Percentiles rank a stretch among this genome's conserved stretches.
These are phyloP conservation scores for Eucalyptus camaldulensis DNA, from an alignment of 345 rosid species.

Conservation along the genomic window DNA sequence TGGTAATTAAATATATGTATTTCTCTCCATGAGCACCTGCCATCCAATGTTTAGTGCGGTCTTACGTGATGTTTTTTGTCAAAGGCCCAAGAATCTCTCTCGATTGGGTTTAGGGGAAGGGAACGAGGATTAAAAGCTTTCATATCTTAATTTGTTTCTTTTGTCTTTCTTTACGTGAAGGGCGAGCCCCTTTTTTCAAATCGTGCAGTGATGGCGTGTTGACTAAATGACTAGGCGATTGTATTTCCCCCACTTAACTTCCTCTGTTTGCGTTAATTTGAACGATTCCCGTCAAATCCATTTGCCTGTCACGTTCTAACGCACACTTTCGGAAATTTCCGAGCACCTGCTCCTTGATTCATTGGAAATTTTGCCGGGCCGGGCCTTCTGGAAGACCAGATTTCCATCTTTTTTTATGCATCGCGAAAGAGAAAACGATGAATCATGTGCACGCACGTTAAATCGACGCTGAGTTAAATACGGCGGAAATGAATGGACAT, in stretches of 20 bases:
- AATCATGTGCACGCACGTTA: neutral
- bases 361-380: neutral
- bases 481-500: neutral
- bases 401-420: neutral
- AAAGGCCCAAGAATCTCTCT: neutral
- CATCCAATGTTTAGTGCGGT: neutral
- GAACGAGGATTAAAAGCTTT: neutral
- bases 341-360: neutral
- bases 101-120: neutral
- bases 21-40: neutral
- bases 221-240: neutral
- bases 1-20: neutral
- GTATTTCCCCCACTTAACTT: neutral
- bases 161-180: neutral
- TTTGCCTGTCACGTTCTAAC: neutral
- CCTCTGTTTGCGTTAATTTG: neutral
- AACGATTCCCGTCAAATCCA: neutral
- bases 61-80: neutral
- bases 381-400: neutral
- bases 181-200: neutral
- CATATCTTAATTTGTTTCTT: neutral
- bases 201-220: neutral
- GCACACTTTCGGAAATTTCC: neutral
- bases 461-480: neutral
- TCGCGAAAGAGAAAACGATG: neutral